Evolutionary conservation across 139 green algal species (phyloP), one percentile per base, ranked within the genome.

Genomic region (Picochlorum costavermella): DNA sequence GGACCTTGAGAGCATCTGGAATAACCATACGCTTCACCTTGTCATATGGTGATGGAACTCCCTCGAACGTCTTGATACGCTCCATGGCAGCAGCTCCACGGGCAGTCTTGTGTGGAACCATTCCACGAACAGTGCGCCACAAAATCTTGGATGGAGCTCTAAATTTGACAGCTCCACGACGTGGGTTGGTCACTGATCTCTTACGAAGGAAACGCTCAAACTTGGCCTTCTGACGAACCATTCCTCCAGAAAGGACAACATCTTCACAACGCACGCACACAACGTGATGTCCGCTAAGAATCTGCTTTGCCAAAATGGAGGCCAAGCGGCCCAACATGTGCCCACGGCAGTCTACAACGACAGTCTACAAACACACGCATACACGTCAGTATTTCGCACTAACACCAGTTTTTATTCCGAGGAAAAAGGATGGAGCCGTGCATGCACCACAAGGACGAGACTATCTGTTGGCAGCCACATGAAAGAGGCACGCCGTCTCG

Each of bases 291-390:
- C 94, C 94, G 44, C 77, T 79, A 6, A 99, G 89, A 61, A 96
- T 75, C 83, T 98, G 92, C 89, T 99, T 99, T 73, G 94, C 94
- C 14, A 97, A 65, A 36, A 97, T 83, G 33, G 80, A 92, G 58
- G 94, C 90, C 77, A 99, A 81, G 56, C 94, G 92, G 64, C 94
- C 94, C 48, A 98, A 83, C 88, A 99, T 94, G 77, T 99, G 94
- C 49, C 83, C 87, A 9, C 88, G 78, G 69, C 84, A 86, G 74
- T 99, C 94, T 37, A 99, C 85, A 48, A 98, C 88, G 29, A 95
- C 71, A 25, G 78, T 77, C 86, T 91, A 70, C 70, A 59, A 23
- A 33, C 33, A 51, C 16, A 51, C 1, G 5, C 10, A 20, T 23
- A 20, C 9, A 26, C 5, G 46, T 51, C 10, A 51, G 8, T 10